Evolutionary conservation across 75 land plant species (phyloP).

Genomic region (Adiantum capillusveneris): DNA sequence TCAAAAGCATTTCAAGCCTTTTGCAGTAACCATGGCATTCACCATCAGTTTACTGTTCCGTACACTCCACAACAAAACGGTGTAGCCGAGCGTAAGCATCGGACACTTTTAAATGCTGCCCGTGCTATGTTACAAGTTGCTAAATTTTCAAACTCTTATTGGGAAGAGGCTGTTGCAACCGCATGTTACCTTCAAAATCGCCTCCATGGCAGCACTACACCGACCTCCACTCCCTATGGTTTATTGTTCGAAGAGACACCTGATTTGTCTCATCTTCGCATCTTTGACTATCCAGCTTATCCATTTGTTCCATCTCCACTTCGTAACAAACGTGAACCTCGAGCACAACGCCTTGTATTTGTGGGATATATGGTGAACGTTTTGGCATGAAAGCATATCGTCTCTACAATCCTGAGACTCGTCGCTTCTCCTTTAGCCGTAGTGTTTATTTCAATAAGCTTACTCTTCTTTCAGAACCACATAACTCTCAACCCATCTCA

Average conservation of each 20-base stretch:
- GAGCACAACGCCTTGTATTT: background rate
- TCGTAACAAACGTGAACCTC: background rate
- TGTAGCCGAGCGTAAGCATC: background rate
- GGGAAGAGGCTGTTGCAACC: conserved; percentile 11
- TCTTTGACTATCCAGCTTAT: background rate
- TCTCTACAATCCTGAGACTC: background rate
- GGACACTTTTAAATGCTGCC: conserved; percentile 6
- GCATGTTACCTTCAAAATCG: conserved; percentile 8
- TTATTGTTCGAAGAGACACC: conserved; percentile 5
- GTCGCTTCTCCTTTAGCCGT: background rate
- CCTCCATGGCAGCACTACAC: background rate
- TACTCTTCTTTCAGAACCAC: no score
- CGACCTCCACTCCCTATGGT: conserved; percentile 1
- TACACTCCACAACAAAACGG: conserved; percentile 7
- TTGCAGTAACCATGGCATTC: background rate
- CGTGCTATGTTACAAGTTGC: conserved; percentile 2
- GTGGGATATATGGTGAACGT: background rate
- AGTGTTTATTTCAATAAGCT: background rate
- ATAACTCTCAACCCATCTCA: no score
- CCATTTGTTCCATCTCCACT: background rate
- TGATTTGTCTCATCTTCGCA: background rate
- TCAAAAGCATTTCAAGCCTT: background rate
- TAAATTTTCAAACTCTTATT: conserved; percentile 9
- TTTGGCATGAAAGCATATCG: background rate
- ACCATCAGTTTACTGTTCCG: background rate